Evolutionary conservation across 2,329 filamentous ascomycete genomes (phyloP).

Genomic region (Botryotinia globosa): DNA sequence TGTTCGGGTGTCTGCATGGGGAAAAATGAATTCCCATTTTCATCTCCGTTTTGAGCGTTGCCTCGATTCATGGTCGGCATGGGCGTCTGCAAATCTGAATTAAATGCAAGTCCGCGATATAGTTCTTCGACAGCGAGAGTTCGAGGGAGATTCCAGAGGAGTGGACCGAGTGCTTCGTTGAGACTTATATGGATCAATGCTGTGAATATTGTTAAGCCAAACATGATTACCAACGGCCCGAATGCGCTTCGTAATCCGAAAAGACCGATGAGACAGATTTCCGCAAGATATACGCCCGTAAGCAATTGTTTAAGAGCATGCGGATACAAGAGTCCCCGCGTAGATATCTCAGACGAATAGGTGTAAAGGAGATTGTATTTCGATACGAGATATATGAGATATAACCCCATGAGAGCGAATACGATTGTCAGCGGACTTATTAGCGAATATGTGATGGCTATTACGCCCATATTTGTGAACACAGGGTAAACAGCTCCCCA

Average conservation of each 20-base stretch:
- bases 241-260: constrained; percentile 55
- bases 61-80: constrained; percentile 34
- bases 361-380: constrained; percentile 66
- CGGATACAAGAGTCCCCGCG: constrained; percentile 62
- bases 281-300: constrained; percentile 60
- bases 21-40: neutral
- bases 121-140: constrained; percentile 34
- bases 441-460: constrained; percentile 62
- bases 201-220: constrained; percentile 54
- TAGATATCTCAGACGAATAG: constrained; percentile 59
- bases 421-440: constrained; percentile 65
- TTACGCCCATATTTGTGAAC: constrained; percentile 42
- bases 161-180: constrained; percentile 33
- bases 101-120: constrained; percentile 25
- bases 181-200: constrained; percentile 51
- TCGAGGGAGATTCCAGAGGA: constrained; percentile 36
- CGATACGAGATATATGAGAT: constrained; percentile 62
- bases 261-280: constrained; percentile 61
- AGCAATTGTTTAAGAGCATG: constrained; percentile 62
- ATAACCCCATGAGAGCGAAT: constrained; percentile 61
- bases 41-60: constrained; percentile 23
- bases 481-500: constrained; percentile 60
- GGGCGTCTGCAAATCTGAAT: constrained; percentile 35
- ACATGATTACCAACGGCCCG: constrained; percentile 56
- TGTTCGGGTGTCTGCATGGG: neutral